Base-by-base conservation (phyloP, 75 land plant genomes). In the Cupressus sempervirens region DNA sequence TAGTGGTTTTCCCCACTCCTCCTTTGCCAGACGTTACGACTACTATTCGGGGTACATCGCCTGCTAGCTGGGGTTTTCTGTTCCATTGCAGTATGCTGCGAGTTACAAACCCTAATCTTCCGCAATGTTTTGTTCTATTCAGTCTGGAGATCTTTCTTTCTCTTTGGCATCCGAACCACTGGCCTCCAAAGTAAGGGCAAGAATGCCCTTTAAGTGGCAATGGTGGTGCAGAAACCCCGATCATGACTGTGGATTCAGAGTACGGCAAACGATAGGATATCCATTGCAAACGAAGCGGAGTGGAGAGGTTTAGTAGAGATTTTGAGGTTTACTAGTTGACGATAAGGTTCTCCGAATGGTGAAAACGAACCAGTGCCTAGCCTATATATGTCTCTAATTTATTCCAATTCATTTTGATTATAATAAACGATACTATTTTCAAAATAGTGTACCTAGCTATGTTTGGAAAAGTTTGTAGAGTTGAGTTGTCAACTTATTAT, bases 21-120 rank as follows among this genome's bases (percentile, higher is more conserved):
- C 99, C 99, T 83, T 97, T 97, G 46, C 99, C 99, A 14, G 99
- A 97, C 67, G 98, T 97, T 83, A 97, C 89, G 86, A 97, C 99
- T 38, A 96, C 99, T 45, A 96, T 95, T 73, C 99, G 91, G 54
- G 99, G 99, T 0, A 92, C 87, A 15, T 89, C 89, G 36, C 99
- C 99, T 53, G 94, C 88, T n/a, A 93, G 89, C 84, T 97, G 89
- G 18, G 99, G 99, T 83, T 89, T 89, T 32, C 99, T 88, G 83
- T 92, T 94, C 93, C 92, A 97, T 79, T 95, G 94, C 82, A 95
- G 91, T 41, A 89, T 86, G 50, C 88, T 82, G n/a, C 32, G 46
- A n/a, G 76, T 23, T 34, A 29, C 74, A 18, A 80, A 65, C 34
- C 26, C 53, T 29, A 45, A 43, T 23, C 15, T 10, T 43, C 13